A percentile compares a stretch with the other conserved stretches of the same genome.
phyloP scores from a whole-genome alignment of 1,139 yeast genomes.

The Meyerozyma carpophila region DNA sequence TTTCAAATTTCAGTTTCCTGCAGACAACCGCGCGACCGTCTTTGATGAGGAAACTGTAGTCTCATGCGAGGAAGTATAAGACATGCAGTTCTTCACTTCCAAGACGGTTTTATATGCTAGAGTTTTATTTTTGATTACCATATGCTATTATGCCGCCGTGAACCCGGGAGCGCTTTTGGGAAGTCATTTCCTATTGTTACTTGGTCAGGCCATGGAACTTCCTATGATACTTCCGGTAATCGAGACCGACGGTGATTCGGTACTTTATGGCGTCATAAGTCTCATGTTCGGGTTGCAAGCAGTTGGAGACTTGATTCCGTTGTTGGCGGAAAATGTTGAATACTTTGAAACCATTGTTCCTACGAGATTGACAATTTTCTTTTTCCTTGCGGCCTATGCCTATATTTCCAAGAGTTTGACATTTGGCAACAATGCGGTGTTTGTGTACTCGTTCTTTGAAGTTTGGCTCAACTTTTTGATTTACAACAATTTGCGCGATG shows the following conservation, averaged over 20 bases:
- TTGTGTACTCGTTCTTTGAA: constrained; percentile 60
- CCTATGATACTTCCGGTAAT: constrained; percentile 27
- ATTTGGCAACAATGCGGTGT: constrained; percentile 57
- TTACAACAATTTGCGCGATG: constrained; percentile 62
- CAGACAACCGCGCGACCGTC: background rate
- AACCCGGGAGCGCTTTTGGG: constrained; percentile 36
- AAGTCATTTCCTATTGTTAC: constrained; percentile 46
- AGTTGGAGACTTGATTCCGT: constrained; percentile 52
- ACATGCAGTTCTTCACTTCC: constrained; percentile 57
- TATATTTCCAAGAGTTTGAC: constrained; percentile 36
- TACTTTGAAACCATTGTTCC: constrained; percentile 72
- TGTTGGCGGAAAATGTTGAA: constrained; percentile 47
- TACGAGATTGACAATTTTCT: constrained; percentile 52
- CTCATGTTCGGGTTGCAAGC: constrained; percentile 40
- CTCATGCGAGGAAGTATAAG: constrained; percentile 1
- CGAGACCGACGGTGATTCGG: constrained; percentile 38
- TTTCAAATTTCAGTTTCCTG: background rate
- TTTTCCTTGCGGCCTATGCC: constrained; percentile 42
- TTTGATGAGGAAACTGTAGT: background rate
- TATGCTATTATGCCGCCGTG: constrained; percentile 39
- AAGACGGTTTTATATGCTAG: constrained; percentile 45
- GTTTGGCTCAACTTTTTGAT: constrained; percentile 67
- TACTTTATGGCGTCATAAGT: constrained; percentile 48
- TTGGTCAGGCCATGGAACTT: constrained; percentile 56
- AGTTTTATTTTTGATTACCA: constrained; percentile 36